These are phyloP conservation scores for Nakazawaea ishiwadae DNA, from an alignment of 805 yeast species.

Conservation along the genomic window DNA sequence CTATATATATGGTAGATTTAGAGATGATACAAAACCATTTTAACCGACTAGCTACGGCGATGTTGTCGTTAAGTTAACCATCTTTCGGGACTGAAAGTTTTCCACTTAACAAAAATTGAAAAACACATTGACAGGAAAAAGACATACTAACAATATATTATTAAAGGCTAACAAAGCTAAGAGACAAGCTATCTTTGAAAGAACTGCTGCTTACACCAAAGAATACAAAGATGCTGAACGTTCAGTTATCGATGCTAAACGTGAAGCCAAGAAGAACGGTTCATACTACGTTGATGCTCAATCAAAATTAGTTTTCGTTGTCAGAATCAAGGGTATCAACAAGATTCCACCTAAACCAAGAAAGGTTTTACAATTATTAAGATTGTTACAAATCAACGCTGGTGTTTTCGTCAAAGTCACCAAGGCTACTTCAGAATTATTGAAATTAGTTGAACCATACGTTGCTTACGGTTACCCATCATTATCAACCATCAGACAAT, in stretches of 20 bases:
- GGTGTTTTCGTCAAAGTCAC: conserved; percentile 94
- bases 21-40: conserved; percentile 45
- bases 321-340: conserved; percentile 99
- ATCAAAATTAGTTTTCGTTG: conserved; percentile 89
- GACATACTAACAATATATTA: conserved; percentile 6
- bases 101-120: not conserved
- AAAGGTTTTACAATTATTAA: conserved; percentile 92
- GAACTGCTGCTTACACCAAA: conserved; percentile 95
- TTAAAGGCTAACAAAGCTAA: conserved; percentile 39
- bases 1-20: conserved; percentile 8
- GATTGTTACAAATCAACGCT: conserved; percentile 90
- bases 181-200: conserved; percentile 56
- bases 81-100: conserved; percentile 76
- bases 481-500: conserved; percentile 85
- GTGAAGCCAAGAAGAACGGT: conserved; percentile 92
- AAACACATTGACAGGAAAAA: not conserved
- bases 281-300: conserved; percentile 94
- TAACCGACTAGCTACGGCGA: conserved; percentile 65
- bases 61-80: conserved; percentile 76
- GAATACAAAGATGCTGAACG: conserved; percentile 93
- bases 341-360: conserved; percentile 99
- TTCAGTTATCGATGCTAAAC: conserved; percentile 79
- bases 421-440: conserved; percentile 91
- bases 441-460: conserved; percentile 94
- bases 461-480: conserved; percentile 98